Evolutionary conservation across 805 yeast species (phyloP).

Genomic region (Pichia kluyveri): DNA sequence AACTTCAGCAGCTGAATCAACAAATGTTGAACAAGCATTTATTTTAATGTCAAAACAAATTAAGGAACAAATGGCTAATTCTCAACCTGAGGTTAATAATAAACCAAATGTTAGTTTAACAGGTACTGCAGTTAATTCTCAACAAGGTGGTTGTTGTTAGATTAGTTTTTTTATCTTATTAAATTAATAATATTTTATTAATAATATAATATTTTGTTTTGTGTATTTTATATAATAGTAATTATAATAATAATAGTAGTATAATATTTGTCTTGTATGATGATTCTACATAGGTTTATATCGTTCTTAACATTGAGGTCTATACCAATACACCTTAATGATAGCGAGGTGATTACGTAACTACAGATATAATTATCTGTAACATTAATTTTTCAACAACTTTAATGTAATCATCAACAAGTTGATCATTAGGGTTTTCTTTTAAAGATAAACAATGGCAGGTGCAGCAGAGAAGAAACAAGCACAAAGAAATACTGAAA

Average conservation of each 20-base stretch:
- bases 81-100: slow-evolving; percentile 36
- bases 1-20: slow-evolving; percentile 89
- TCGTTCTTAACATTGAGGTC: too few relatives aligned
- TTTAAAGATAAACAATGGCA: slow-evolving; percentile 20
- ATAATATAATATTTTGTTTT: neutral
- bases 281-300: too few relatives aligned
- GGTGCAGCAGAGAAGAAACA: slow-evolving; percentile 32
- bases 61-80: slow-evolving; percentile 84
- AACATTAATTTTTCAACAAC: too few relatives aligned
- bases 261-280: too few relatives aligned
- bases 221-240: too few relatives aligned
- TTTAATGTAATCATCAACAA: too few relatives aligned
- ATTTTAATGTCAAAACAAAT: slow-evolving; percentile 98
- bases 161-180: neutral
- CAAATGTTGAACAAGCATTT: slow-evolving; percentile 97
- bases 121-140: slow-evolving; percentile 50
- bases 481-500: slow-evolving; percentile 23
- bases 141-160: slow-evolving; percentile 42
- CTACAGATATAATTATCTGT: too few relatives aligned
- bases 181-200: neutral
- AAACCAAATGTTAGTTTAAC: slow-evolving; percentile 64
- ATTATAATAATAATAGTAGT: too few relatives aligned
- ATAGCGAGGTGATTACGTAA: too few relatives aligned
- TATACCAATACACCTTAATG: too few relatives aligned
- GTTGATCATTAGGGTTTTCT: too few relatives aligned